A percentile compares a stretch with the other conserved stretches of the same genome.
These are phyloP conservation scores for Mayamaea pseudoterrestris DNA, from an alignment of 108 stramenopile species.

Conservation along the genomic window DNA sequence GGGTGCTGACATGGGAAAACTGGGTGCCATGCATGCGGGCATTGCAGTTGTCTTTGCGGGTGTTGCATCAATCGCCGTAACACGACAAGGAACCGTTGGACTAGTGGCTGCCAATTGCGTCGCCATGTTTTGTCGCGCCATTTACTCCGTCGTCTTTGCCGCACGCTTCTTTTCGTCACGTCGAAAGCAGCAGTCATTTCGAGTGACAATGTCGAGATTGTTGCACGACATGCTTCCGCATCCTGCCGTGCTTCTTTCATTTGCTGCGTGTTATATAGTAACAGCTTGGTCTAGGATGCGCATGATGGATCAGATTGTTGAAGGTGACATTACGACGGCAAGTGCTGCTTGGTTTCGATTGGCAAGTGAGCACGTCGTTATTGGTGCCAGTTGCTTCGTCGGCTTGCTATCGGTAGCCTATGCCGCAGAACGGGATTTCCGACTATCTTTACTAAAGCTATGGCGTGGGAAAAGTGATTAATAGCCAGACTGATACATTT, in stretches of 20 bases:
- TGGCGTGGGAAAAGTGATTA: too few relatives aligned
- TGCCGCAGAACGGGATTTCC: conserved; percentile 28
- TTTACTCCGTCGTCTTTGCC: conserved; percentile 58
- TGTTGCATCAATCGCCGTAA: conserved; percentile 43
- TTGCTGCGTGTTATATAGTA: conserved; percentile 21
- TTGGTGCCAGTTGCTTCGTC: conserved; percentile 32
- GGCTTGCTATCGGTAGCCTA: conserved; percentile 12
- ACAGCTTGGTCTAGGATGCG: conserved; percentile 27
- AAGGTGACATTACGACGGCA: too few relatives aligned
- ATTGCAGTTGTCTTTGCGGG: conserved; percentile 60
- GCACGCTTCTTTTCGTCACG: conserved; percentile 32
- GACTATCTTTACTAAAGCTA: too few relatives aligned
- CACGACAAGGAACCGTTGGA: conserved; percentile 43
- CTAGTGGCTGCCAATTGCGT: conserved; percentile 66
- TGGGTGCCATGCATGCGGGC: conserved; percentile 49
- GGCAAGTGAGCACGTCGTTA: conserved; percentile 33
- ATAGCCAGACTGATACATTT: too few relatives aligned
- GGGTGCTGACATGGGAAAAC: conserved; percentile 40
- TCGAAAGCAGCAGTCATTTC: background rate
- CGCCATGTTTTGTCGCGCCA: conserved; percentile 54
- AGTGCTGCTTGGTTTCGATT: conserved; percentile 36
- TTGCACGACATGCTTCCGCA: conserved; percentile 35
- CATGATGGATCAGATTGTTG: conserved; percentile 1
- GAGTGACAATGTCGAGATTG: conserved; percentile 6
- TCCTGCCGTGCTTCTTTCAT: conserved; percentile 30